Evolutionary conservation across 306 rosid species (phyloP), one percentile per base, ranked within the genome.

Genomic region (Medicago ruthenica): DNA sequence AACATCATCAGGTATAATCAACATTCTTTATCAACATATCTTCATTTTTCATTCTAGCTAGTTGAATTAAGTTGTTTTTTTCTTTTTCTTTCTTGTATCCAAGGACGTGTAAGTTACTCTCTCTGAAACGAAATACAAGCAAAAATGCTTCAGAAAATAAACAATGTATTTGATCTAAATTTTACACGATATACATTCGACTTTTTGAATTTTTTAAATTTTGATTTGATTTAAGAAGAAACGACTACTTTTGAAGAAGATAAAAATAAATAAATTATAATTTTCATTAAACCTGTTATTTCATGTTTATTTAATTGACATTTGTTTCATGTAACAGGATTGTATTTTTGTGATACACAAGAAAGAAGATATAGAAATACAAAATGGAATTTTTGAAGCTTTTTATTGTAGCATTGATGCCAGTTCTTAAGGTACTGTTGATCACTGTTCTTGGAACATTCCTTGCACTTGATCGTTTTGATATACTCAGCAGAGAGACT

Each of bases 401-500:
- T 62, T 81, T 85, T 22, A 3, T 85, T 20, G 80, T 80, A 20
- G 85, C 88, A 61, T 81, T 85, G 50, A 78, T 81, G 76, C 88
- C 88, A 50, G 79, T 81, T 79, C 13, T 85, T 20, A 66, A 81
- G 73, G 81, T 85, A 4, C 60, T 85, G 6, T n/a, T 85, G 31
- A 22, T 85, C 10, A 85, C 88, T 58, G 70, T 37, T 40, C 17
- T 81, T 68, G 88, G 88, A 1, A 55, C 81, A 40, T 5, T 81
- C 1, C 73, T 85, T 9, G 83, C 85, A 50, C 67, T 85, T 50
- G 42, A 75, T 65, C 88, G 79, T 22, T 75, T 85, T 59, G 51
- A 48, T 58, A 74, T 85, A 6, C 83, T 85, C 0, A 27, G 9
- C 22, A 12, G 36, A 0, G 67, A 85, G 14, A 70, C 79, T 36